A percentile compares a stretch with the other conserved stretches of the same genome.
These are phyloP conservation scores for Coprinellus aureogranulatus DNA, from an alignment of 768 basidiomycete genomes.

Conservation along the genomic window DNA sequence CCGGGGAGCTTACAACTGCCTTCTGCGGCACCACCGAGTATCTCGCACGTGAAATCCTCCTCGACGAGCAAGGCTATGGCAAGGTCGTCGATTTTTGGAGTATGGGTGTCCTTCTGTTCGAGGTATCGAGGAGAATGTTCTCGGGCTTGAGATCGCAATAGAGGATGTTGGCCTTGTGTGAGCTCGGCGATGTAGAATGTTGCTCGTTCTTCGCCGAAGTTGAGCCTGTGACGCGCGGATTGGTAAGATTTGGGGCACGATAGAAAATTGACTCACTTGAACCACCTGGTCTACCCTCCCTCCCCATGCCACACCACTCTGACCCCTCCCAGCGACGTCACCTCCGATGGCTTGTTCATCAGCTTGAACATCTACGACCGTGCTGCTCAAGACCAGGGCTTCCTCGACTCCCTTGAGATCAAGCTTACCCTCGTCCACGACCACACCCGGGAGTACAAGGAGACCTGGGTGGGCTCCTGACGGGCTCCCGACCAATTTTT, in stretches of 20 bases:
- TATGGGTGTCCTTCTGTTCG: constrained; percentile 89
- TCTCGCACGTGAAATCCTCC: constrained; percentile 97
- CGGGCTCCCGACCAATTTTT: too few species aligned
- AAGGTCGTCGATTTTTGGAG: constrained; percentile 90
- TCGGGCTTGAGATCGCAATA: constrained; percentile 97
- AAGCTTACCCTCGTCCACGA: constrained; percentile 90
- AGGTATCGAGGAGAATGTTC: constrained; percentile 96
- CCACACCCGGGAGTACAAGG: too few species aligned
- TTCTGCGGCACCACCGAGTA: too few species aligned
- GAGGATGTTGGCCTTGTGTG: constrained; percentile 96
- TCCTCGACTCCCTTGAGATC: constrained; percentile 88
- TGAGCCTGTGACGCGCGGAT: constrained; percentile 49
- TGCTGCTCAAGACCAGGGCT: constrained; percentile 75
- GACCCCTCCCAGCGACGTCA: constrained; percentile 73
- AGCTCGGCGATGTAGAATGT: constrained; percentile 97
- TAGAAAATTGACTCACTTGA: constrained; percentile 60
- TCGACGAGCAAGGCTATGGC: constrained; percentile 99
- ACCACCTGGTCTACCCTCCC: constrained; percentile 97
- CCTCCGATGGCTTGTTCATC: constrained; percentile 78
- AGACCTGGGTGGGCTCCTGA: too few species aligned
- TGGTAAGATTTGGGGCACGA: constrained; percentile 7
- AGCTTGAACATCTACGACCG: constrained; percentile 92
- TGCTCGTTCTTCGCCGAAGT: constrained; percentile 88
- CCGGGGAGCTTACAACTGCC: too few species aligned
- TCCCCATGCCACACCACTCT: constrained; percentile 5